Evolutionary conservation across 768 basidiomycete species (phyloP), one percentile per base, ranked within the genome.

Genomic region (Boletus pseudopeckii): DNA sequence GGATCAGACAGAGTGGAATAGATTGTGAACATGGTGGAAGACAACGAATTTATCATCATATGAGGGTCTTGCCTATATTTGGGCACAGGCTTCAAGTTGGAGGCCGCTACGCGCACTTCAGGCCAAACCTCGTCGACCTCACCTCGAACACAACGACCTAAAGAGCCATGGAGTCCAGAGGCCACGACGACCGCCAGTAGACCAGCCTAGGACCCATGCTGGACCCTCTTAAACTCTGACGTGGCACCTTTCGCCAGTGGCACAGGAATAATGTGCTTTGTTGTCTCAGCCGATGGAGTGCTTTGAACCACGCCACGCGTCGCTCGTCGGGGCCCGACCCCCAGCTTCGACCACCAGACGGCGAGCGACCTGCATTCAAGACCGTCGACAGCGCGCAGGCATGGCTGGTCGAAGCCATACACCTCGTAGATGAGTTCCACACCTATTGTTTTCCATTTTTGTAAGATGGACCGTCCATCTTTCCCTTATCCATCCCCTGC

Each of bases 1-100:
- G 55, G 15, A 71, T 68, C 14, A 90, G 59, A 15, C 79, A 74
- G 50, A 87, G 61, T 1, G 75, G 64, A 33, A 88, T 2, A 2
- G 1, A 30, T 30, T 10, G 30, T 10, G 30, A 30, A 30, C 9
- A 9, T 30, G 26, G 7, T 28, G 26, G 26, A 28, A 22, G 24
- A 24, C 8, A 8, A 28, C 28, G 9, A 28, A 2, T 1, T 28
- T 7, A 24, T n/a, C n/a, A 3, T 28, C 28, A 28, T 7, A 30
- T 1, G n/a, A n/a, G n/a, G 30, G 30, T 30, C 30, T 30, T 30
- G 30, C 10, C 30, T 32, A 32, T 32, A 32, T 32, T 32, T 32
- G 30, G 30, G 30, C 10, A 32, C 10, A 32, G 30, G 4, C 30
- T 32, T 28, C 28, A 24, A 24, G 3, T 24, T 28, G 28, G 1